These are phyloP conservation scores for Colletotrichum liaoningense DNA, from an alignment of 2,329 filamentous ascomycete genomes.

Conservation along the genomic window DNA sequence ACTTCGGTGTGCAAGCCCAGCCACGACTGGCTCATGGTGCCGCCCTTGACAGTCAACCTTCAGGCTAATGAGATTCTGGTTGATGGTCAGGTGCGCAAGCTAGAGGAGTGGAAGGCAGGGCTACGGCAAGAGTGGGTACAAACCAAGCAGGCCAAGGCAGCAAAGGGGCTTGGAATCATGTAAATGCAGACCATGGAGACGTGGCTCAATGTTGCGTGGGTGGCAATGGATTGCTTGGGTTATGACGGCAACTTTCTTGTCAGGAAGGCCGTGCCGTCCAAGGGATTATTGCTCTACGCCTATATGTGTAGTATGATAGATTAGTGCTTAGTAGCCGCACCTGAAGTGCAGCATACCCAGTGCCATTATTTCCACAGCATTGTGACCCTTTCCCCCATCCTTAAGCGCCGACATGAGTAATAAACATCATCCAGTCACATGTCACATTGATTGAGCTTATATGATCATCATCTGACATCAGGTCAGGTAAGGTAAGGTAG, in stretches of 20 bases:
- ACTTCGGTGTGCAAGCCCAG: conserved; percentile 43
- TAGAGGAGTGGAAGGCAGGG: conserved; percentile 50
- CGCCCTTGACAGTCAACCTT: conserved; percentile 47
- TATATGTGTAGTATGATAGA: not conserved
- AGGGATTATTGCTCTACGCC: not conserved
- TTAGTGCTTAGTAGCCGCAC: not conserved
- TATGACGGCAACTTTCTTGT: not conserved
- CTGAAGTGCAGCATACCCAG: not conserved
- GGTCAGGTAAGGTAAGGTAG: no score
- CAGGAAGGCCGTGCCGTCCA: no score
- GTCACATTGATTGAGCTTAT: no score
- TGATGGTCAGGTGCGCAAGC: conserved; percentile 45
- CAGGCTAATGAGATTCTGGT: conserved; percentile 53
- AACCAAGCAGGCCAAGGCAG: conserved; percentile 1
- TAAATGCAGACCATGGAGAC: not conserved
- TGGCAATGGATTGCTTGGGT: not conserved
- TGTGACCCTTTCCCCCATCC: accelerated
- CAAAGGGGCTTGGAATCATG: conserved; percentile 10
- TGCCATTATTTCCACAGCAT: not conserved
- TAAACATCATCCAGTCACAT: no score
- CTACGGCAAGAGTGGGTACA: conserved; percentile 41
- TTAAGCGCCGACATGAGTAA: not conserved
- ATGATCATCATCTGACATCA: no score
- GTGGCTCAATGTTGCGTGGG: not conserved
- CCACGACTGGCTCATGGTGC: conserved; percentile 53